A percentile compares a stretch with the other conserved stretches of the same genome.
phyloP scores from a whole-genome alignment of 768 basidiomycete species.

The Xerocomellus amylosporus region DNA sequence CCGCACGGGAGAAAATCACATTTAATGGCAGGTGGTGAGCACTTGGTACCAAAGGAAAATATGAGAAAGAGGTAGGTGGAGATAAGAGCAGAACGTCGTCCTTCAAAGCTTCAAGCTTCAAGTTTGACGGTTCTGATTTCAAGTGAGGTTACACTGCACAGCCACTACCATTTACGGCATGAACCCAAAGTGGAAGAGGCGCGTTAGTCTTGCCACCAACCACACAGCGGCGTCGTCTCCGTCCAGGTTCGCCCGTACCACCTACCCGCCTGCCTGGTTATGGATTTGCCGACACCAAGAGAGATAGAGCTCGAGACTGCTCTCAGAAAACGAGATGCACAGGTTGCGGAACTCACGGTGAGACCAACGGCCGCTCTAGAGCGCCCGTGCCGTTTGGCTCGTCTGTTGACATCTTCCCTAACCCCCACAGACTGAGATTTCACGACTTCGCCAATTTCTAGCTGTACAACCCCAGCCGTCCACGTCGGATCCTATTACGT shows the following conservation, averaged over 20 bases:
- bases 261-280: constrained; percentile 29
- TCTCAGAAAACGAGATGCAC: constrained; percentile 70
- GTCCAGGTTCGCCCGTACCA: constrained; percentile 11
- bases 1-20: too few relatives aligned
- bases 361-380: constrained; percentile 32
- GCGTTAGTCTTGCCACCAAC: constrained; percentile 29
- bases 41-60: too few relatives aligned
- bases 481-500: constrained; percentile 58
- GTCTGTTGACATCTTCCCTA: constrained; percentile 18
- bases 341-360: constrained; percentile 70
- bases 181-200: constrained; percentile 22
- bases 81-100: neutral
- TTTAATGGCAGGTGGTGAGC: too few relatives aligned
- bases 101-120: too few relatives aligned
- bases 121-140: too few relatives aligned
- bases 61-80: neutral
- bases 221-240: constrained; percentile 25
- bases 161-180: constrained; percentile 34
- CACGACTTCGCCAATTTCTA: constrained; percentile 63
- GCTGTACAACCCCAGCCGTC: constrained; percentile 56
- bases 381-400: constrained; percentile 18
- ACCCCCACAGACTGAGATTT: constrained; percentile 63
- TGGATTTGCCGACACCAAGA: constrained; percentile 71
- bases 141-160: constrained; percentile 14
- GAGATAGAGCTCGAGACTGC: constrained; percentile 81